Conservation (phyloP, 495 filamentous ascomycete species). For the Lophiotrema nucula region DNA sequence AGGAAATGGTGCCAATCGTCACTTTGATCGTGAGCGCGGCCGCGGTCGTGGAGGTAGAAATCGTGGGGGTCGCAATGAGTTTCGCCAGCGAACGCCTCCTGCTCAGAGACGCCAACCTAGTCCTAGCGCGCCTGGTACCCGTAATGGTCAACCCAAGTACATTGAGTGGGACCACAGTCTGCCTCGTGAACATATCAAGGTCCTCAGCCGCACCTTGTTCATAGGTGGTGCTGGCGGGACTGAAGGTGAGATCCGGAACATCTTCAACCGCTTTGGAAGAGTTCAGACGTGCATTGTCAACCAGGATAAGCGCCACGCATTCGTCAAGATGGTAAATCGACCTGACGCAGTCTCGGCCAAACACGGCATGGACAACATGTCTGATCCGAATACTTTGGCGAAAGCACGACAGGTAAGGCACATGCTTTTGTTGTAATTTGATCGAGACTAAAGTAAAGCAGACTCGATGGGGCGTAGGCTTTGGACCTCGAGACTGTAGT, state of each 20-base stretch:
- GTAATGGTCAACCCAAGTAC: slow-evolving; percentile 62
- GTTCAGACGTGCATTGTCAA: slow-evolving; percentile 99
- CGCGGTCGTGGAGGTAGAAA: slow-evolving; percentile 30
- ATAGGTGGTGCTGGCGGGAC: slow-evolving; percentile 82
- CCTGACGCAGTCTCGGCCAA: slow-evolving; percentile 80
- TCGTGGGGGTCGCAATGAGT: slow-evolving; percentile 49
- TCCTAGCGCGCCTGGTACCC: slow-evolving; percentile 47
- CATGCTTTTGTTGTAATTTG: neutral
- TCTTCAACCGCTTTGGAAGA: slow-evolving; percentile 75
- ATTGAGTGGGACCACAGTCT: slow-evolving; percentile 76
- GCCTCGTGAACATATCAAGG: slow-evolving; percentile 76
- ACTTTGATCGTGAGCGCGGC: slow-evolving; percentile 30
- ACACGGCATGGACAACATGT: slow-evolving; percentile 83
- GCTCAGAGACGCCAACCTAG: slow-evolving; percentile 56
- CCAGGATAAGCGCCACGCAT: slow-evolving; percentile 94
- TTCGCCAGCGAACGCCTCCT: slow-evolving; percentile 78
- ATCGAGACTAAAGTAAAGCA: slow-evolving; percentile 38
- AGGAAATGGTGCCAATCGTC: slow-evolving; percentile 7
- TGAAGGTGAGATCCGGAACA: slow-evolving; percentile 72
- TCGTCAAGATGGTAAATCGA: slow-evolving; percentile 96
- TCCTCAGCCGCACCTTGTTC: slow-evolving; percentile 91
- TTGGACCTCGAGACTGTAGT: slow-evolving; percentile 94
- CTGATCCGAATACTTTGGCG: slow-evolving; percentile 68
- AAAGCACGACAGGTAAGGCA: slow-evolving; percentile 59
- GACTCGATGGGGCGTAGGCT: slow-evolving; percentile 97